Base-by-base conservation (phyloP, 306 rosid genomes). In the Cucumis sativus region DNA sequence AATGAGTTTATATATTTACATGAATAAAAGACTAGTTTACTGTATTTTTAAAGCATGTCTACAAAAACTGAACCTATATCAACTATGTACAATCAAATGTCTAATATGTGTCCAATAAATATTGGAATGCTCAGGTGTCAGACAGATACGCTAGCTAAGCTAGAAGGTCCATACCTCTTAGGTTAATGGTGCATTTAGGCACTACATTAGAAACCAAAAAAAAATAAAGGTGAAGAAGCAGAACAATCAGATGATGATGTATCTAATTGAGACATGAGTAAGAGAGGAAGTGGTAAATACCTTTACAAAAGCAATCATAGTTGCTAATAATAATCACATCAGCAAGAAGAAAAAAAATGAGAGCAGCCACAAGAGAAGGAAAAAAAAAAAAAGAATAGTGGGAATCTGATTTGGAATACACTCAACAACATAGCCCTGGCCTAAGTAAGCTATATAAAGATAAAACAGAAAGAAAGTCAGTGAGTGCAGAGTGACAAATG, bases 401-500 rank as follows among this genome's bases (percentile, higher is more conserved):
- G 74, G 33, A 67, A 67, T 67, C 30, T 67, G 74, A 67, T 10
- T 41, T 67, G 54, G 74, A 67, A 67, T 18, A 40, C 74, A 67
- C 33, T 39, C 25, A 16, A 35, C 25, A 16, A 35, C 33, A 30
- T 15, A 63, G 69, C 13, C 47, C 11, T n/a, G 1, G 5, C 54
- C n/a, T 51, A 65, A 41, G 33, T 40, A 41, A 67, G 54, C 74
- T 67, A 67, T 66, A 66, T 8, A 66, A 66, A 41, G 54, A 18
- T 4, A 63, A 6, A 30, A 30, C 3, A 33, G 45, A 35, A 17
- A 17, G 45, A 37, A n/a, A 35, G 70, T 35, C 47, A 64, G 70
- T 66, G 52, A 66, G 52, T 66, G 72, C 52, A 66, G 49, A 64
- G 70, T 35, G 70, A 37, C 70, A 64, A 64, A 65, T 67, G 74